Conservation (phyloP, 2,329 filamentous ascomycete species). For the Cordyceps pruinosa region DNA sequence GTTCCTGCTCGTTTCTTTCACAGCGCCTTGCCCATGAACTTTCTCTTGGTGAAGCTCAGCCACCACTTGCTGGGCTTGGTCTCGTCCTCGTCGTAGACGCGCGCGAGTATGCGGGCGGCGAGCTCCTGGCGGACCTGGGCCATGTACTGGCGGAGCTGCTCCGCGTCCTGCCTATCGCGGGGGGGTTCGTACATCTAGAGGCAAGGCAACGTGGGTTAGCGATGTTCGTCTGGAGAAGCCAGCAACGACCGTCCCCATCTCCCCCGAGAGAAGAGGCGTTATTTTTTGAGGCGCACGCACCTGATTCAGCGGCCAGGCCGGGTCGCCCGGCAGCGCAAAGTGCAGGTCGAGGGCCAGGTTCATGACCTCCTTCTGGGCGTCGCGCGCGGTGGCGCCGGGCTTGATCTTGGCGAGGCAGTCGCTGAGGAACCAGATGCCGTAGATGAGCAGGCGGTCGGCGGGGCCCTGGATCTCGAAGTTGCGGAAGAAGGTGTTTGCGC, state of each 20-base stretch:
- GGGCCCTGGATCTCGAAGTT: constrained; percentile 99
- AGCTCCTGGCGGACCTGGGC: constrained; percentile 91
- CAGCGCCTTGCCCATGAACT: constrained; percentile 97
- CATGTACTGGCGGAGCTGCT: constrained; percentile 82
- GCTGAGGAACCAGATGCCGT: constrained; percentile 91
- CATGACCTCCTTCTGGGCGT: constrained; percentile 67
- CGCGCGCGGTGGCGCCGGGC: constrained; percentile 56
- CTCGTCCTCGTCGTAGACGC: constrained; percentile 78
- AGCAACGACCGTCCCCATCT: too few species aligned
- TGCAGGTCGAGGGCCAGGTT: constrained; percentile 87
- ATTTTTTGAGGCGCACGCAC: constrained; percentile 35
- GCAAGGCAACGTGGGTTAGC: too few species aligned
- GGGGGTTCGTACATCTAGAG: constrained; percentile 82
- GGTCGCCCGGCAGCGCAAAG: constrained; percentile 91
- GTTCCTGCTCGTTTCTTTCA: constrained; percentile 29
- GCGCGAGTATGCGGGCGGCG: constrained; percentile 70
- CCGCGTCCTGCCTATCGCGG: constrained; percentile 78
- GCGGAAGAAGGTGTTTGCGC: constrained; percentile 97
- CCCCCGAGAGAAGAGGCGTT: too few species aligned
- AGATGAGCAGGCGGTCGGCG: constrained; percentile 88
- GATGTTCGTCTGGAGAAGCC: too few species aligned
- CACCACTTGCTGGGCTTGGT: constrained; percentile 80
- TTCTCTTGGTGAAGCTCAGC: constrained; percentile 97
- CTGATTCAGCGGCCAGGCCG: constrained; percentile 89
- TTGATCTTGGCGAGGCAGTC: constrained; percentile 86